Base-by-base conservation (phyloP, 768 basidiomycete genomes). In the Albatrellus ellisii region DNA sequence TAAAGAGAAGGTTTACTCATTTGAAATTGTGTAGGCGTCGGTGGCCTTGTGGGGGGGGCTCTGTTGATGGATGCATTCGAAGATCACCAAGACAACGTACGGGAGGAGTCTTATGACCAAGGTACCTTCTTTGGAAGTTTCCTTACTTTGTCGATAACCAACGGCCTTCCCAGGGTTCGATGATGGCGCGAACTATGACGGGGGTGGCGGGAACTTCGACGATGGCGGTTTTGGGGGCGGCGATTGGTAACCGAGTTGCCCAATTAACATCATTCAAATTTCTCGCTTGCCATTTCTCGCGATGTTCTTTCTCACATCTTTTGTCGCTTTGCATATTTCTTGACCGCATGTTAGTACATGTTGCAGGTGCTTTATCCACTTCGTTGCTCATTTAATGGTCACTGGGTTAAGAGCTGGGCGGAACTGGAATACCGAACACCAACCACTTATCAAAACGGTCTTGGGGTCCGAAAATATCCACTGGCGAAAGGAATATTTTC, bases 41-140 rank as follows among this genome's bases (percentile, higher is more conserved):
- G 65, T 12, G 82, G 77, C 44, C 55, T 82, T n/a, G 54, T 79
- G n/a, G 79, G 73, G 28, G 82, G 81, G 44, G 60, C 62, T 2
- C 56, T 83, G 33, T 52, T 82, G 28, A 69, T 52, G 26, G 64
- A 75, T 34, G 72, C 69, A 0, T 46, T 75, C 24, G 75, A 75
- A 34, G 56, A 59, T 45, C 60, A 67, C 36, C 37, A 68, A 25
- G 62, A 64, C 0, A 12, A 31, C 14, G 60, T 56, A 28, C 55
- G 57, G 33, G 47, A 62, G 6, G 20, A 52, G 1, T 64, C 56
- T 0, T 69, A 53, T 36, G 52, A 68, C 0, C 47, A 63, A 26
- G 67, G 69, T 61, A 32, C 24, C 56, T 50, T 25, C 11, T 27
- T 18, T 6, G 4, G 26, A 43, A 45, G 17, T 26, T 18, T 10